These are phyloP conservation scores for Malus hybrid DNA, from an alignment of 331 rosid genomes.

Conservation along the genomic window DNA sequence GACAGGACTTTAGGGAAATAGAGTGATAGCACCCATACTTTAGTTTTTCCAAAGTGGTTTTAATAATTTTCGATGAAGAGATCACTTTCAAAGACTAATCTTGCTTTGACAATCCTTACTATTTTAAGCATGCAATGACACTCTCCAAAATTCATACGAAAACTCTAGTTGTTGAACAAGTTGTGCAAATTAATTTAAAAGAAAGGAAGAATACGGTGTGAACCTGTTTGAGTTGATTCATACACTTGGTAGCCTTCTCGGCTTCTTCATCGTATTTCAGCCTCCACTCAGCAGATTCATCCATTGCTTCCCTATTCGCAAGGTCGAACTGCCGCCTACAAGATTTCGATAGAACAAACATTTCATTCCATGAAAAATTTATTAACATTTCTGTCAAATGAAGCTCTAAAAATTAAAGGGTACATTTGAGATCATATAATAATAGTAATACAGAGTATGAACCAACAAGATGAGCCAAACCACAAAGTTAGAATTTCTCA, in stretches of 20 bases:
- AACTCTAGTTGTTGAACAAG: neutral
- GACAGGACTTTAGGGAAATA: neutral
- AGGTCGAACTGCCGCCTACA: conserved; percentile 76
- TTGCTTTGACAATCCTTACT: neutral
- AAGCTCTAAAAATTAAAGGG: neutral
- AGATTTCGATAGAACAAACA: neutral
- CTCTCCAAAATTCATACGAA: neutral
- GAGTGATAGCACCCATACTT: neutral
- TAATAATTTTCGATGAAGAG: neutral
- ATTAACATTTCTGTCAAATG: neutral
- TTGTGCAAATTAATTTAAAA: neutral
- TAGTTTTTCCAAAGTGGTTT: neutral
- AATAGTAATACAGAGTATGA: neutral
- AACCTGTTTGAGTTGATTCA: conserved; percentile 56
- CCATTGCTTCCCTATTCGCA: conserved; percentile 84
- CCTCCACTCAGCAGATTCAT: conserved; percentile 98
- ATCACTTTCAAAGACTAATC: neutral
- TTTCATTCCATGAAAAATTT: neutral
- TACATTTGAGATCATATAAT: neutral
- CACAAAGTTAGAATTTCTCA: neutral
- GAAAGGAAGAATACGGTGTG: neutral
- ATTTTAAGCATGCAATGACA: neutral
- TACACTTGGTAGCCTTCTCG: conserved; percentile 41
- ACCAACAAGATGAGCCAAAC: neutral
- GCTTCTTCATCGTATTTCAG: conserved; percentile 54